Evolutionary conservation across 2,329 filamentous ascomycete genomes (phyloP), one percentile per base, ranked within the genome.

Genomic region (Botrytis squamosa): DNA sequence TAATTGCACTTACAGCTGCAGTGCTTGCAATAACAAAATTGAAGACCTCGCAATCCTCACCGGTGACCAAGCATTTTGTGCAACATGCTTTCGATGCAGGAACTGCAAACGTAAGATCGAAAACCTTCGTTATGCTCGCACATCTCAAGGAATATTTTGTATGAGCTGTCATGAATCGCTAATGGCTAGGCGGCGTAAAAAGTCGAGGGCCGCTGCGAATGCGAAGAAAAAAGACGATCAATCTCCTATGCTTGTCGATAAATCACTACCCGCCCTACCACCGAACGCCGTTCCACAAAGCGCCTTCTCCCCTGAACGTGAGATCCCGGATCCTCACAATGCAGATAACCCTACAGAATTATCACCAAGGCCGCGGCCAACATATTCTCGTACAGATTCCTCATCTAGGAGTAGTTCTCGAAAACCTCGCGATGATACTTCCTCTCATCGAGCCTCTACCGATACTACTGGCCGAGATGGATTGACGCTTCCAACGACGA

Each of bases 101-200:
- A 99, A 98, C 83, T 99, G 96, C 87, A 99, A 98, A 86, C 91
- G 93, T 82, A 98, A 98, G 86, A 99, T 99, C 75, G 96, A 99
- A 84, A 99, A 99, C 82, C 87, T 99, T 77, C 91, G 95, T 82
- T 99, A 98, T 89, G 96, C 96, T 72, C 91, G 96, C 81, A 99
- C 96, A 1, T 98, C 95, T 12, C 96, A 98, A 83, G 96, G 96
- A 75, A 99, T 99, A 79, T 98, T 99, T 82, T 99, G 96, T 85
- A 99, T 99, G 96, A 94, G 92, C 80, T 99, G 96, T 82, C 96
- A 99, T 81, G 96, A 99, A 83, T 96, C 94, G 42, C 85, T 99
- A 71, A 98, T 98, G 94, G 94, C 95, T 68, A 88, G 95, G 76
- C 89, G 95, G 77, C 89, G 94, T 80, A 98, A 98, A 84, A 94